Conservation (phyloP, 768 basidiomycete genomes). For the Omphalotus guepiniiformis region DNA sequence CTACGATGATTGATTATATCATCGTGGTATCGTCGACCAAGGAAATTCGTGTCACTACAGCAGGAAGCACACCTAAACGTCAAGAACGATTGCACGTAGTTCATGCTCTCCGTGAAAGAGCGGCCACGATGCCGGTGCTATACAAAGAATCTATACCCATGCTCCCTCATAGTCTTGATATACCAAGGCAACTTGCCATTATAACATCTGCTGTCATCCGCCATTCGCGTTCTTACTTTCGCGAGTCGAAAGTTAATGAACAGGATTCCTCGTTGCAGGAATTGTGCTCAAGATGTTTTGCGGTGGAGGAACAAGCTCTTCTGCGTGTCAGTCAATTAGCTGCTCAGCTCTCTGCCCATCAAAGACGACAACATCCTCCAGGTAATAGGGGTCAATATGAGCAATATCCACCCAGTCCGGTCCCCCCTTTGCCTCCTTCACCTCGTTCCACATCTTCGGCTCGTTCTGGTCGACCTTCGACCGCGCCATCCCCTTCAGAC, state of each 20-base stretch:
- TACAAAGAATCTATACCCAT: constrained; percentile 68
- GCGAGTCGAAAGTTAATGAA: constrained; percentile 27
- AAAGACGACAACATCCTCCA: constrained; percentile 16
- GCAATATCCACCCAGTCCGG: constrained; percentile 1
- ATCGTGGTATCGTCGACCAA: constrained; percentile 55
- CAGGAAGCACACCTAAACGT: constrained; percentile 29
- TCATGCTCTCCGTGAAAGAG: constrained; percentile 55
- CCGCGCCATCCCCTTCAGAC: constrained; percentile 37
- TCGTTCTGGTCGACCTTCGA: constrained; percentile 39
- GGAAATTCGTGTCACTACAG: constrained; percentile 15
- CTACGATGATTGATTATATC: constrained; percentile 79
- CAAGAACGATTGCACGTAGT: constrained; percentile 52
- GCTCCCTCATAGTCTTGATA: constrained; percentile 71
- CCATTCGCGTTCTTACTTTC: constrained; percentile 42
- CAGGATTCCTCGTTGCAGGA: constrained; percentile 44
- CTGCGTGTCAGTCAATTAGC: constrained; percentile 62
- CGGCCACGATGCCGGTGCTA: constrained; percentile 49
- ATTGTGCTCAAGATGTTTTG: constrained; percentile 57
- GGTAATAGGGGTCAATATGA: constrained; percentile 12
- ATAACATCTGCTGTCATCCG: constrained; percentile 76
- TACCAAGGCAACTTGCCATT: constrained; percentile 73
- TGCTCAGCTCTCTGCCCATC: constrained; percentile 29
- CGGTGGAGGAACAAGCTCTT: constrained; percentile 69
- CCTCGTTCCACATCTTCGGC: constrained; percentile 5
- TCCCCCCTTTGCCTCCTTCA: neutral